A percentile compares a stretch with the other conserved stretches of the same genome.
Evolutionary conservation across 768 basidiomycete genomes (phyloP).

Genomic region (Pulveroboletus frians): DNA sequence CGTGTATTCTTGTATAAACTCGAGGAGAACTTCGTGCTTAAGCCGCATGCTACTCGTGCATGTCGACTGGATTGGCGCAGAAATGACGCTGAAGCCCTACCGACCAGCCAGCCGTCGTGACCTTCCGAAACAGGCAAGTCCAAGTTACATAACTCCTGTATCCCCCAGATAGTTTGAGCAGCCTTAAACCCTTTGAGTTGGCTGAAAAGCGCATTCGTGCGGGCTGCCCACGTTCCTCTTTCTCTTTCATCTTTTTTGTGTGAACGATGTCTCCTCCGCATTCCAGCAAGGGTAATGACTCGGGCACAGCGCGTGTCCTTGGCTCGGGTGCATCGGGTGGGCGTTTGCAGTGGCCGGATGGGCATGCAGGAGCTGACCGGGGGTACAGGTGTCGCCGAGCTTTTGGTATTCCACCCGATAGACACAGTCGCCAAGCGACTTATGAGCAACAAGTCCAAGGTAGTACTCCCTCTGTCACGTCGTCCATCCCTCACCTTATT

Average conservation of each 20-base stretch:
- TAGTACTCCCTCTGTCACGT: conserved; percentile 14
- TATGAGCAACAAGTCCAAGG: conserved; percentile 96
- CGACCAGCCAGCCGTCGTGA: not conserved
- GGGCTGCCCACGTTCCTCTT: not conserved
- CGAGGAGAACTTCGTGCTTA: too few relatives aligned
- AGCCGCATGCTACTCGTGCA: not conserved
- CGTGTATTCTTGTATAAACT: too few relatives aligned
- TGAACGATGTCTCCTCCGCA: conserved; percentile 44
- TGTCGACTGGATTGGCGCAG: not conserved
- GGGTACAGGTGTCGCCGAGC: conserved; percentile 79
- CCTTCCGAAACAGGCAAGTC: conserved; percentile 6
- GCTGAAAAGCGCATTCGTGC: not conserved
- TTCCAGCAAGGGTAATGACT: conserved; percentile 61
- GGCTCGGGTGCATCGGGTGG: conserved; percentile 90
- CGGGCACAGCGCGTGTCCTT: conserved; percentile 82
- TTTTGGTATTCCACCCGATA: conserved; percentile 92
- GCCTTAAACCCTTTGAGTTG: not conserved
- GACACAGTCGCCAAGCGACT: conserved; percentile 98
- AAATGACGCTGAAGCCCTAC: not conserved
- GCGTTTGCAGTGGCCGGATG: not conserved
- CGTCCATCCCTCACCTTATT: not conserved
- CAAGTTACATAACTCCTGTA: conserved; percentile 9
- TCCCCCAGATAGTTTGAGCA: conserved; percentile 5
- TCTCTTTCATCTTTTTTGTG: not conserved
- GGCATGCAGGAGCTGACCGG: not conserved